A percentile compares a stretch with the other conserved stretches of the same genome.
Conservation (phyloP, 2,329 filamentous ascomycete genomes). For the Endoconidiophora laricicola region DNA sequence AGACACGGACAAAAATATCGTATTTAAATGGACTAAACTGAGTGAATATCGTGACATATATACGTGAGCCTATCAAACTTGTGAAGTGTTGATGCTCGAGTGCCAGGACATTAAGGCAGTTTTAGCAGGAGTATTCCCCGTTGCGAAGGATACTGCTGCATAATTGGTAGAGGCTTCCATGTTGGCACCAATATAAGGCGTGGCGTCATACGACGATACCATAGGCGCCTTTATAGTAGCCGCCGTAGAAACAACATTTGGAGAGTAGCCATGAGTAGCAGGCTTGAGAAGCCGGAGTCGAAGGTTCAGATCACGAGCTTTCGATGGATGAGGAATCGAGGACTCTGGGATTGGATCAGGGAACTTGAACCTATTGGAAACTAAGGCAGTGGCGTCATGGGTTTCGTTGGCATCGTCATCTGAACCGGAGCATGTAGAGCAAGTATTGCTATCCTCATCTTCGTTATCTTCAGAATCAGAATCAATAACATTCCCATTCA, state of each 20-base stretch:
- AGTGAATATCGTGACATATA: neutral
- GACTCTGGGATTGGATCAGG: neutral
- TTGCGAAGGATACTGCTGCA: too few relatives aligned
- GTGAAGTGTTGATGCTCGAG: neutral
- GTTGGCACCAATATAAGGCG: neutral
- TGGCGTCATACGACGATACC: neutral
- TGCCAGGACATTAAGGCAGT: neutral
- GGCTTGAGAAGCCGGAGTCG: too few relatives aligned
- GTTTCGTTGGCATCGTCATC: too few relatives aligned
- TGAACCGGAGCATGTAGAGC: too few relatives aligned
- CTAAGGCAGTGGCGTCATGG: neutral
- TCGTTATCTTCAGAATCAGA: constrained; percentile 5
- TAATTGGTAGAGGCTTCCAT: too few relatives aligned
- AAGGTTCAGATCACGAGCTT: too few relatives aligned
- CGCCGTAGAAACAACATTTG: neutral
- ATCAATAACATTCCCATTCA: neutral
- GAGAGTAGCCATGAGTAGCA: too few relatives aligned
- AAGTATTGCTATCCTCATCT: constrained; percentile 6
- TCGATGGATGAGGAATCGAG: too few relatives aligned
- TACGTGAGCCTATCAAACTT: neutral
- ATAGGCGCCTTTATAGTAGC: neutral
- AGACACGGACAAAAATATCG: too few relatives aligned
- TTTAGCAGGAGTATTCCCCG: neutral
- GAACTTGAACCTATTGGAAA: neutral
- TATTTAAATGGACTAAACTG: neutral